Evolutionary conservation across 495 filamentous ascomycete genomes (phyloP), one percentile per base, ranked within the genome.

Genomic region (Trichocladium uniseriatum): DNA sequence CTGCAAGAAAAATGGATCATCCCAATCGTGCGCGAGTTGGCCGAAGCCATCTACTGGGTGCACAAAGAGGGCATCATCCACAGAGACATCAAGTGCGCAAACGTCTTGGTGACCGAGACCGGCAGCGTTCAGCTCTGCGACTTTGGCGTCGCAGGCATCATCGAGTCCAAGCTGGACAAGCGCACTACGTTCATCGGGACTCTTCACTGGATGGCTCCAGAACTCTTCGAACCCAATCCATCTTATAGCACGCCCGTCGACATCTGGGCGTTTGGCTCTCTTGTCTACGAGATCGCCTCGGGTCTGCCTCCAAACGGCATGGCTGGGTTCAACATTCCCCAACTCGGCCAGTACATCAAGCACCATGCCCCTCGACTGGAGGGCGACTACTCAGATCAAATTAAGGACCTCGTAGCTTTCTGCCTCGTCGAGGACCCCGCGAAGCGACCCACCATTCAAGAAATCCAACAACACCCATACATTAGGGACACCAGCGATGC

Each of bases 121-220:
- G 92, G 92, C 5, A 75, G 76, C 18, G 75, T 97, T 10, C 87
- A 97, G 59, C 79, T 98, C 20, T 95, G 92, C 61, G 92, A 98
- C 61, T 98, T 97, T 64, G 92, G 92, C 48, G 88, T 98, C 45
- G 86, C 91, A 18, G 91, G 87, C 40, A 75, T 94, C 47, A 73
- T 95, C 35, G 87, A 95, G 55, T 86, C 79, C 10, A 86, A 85
- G 49, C 61, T 80, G 36, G 85, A 92, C 57, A 98, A 96, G 65
- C 74, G 92, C 22, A 84, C 83, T 3, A 98, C 92, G 0, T 89
- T 95, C 63, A 86, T 98, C 38, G 92, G 92, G 9, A 97, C 92
- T 6, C 87, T 87, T 14, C 81, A 95, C 67, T 98, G 91, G 88
- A 95, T 97, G 90, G 86, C 92, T 1, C 92, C 89, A 0, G 92